A percentile compares a stretch with the other conserved stretches of the same genome.
Evolutionary conservation across 306 rosid genomes (phyloP).

Genomic region (Castanea sativa): DNA sequence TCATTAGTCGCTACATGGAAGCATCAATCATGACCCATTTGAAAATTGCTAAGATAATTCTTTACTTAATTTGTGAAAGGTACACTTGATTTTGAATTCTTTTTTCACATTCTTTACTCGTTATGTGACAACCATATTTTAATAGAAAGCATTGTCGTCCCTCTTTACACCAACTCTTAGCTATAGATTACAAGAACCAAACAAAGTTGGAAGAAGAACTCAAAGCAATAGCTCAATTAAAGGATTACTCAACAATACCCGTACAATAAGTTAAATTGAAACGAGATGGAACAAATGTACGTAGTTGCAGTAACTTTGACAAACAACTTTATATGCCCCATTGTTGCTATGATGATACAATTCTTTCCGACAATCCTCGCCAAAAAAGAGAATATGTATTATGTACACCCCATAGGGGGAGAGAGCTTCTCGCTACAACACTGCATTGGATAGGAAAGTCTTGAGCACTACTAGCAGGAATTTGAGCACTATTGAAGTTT

Average conservation of each 20-base stretch:
- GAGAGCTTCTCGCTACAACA: slow-evolving; percentile 16
- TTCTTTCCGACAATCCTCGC: slow-evolving; percentile 33
- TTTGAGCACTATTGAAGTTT: slow-evolving; percentile 14
- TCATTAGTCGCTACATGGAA: too few relatives aligned
- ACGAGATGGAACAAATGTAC: slow-evolving; percentile 12
- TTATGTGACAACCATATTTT: not conserved
- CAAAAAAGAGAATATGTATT: not conserved
- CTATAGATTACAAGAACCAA: too few relatives aligned
- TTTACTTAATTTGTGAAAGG: too few relatives aligned
- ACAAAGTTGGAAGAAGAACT: too few relatives aligned
- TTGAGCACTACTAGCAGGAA: slow-evolving; percentile 17
- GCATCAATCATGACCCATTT: too few relatives aligned
- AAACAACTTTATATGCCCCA: slow-evolving; percentile 31
- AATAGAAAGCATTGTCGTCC: too few relatives aligned
- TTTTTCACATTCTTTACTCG: not conserved
- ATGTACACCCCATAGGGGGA: slow-evolving; percentile 14
- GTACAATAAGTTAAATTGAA: not conserved
- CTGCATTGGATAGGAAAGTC: slow-evolving; percentile 40
- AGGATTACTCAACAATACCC: not conserved
- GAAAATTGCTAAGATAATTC: too few relatives aligned
- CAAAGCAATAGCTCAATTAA: not conserved
- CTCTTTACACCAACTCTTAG: not conserved
- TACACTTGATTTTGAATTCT: too few relatives aligned
- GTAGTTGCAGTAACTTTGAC: slow-evolving; percentile 5
- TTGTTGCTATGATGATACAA: slow-evolving; percentile 15